Percentiles rank a stretch among this genome's conserved stretches.
Conservation (phyloP, 495 filamentous ascomycete species). For the Aspergillus cristatus region DNA sequence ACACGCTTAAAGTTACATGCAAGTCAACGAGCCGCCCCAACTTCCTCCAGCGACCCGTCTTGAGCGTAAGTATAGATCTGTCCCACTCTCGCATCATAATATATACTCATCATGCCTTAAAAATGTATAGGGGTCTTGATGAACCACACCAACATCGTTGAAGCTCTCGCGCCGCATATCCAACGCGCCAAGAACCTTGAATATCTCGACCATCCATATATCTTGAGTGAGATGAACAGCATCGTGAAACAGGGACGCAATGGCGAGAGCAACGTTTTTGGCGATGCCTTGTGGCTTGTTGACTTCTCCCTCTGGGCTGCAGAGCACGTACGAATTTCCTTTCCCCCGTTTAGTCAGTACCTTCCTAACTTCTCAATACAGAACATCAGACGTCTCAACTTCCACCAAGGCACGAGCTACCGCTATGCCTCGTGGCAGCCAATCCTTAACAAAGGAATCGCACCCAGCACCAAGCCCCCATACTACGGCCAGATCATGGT, state of each 20-base stretch:
- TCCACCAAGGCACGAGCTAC: conserved; percentile 16
- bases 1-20: too few species aligned
- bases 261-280: conserved; percentile 9
- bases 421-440: conserved; percentile 16
- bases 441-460: conserved; percentile 3
- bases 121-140: conserved; percentile 9
- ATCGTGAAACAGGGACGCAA: conserved; percentile 10
- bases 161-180: conserved; percentile 5
- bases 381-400: conserved; percentile 13
- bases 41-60: too few species aligned
- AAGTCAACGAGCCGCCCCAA: too few species aligned
- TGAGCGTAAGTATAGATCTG: too few species aligned
- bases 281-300: conserved; percentile 13
- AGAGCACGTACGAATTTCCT: conserved; percentile 6
- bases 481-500: conserved; percentile 16
- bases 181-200: conserved; percentile 8
- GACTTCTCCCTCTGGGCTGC: conserved; percentile 14
- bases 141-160: conserved; percentile 15
- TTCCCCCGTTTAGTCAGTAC: not conserved
- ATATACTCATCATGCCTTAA: too few species aligned
- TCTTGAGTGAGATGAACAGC: conserved; percentile 8
- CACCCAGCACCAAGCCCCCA: conserved; percentile 7
- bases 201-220: conserved; percentile 8
- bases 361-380: not conserved
- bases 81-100: too few species aligned